phyloP scores from a whole-genome alignment of 306 rosid species.

The Begonia fuchsioides region DNA sequence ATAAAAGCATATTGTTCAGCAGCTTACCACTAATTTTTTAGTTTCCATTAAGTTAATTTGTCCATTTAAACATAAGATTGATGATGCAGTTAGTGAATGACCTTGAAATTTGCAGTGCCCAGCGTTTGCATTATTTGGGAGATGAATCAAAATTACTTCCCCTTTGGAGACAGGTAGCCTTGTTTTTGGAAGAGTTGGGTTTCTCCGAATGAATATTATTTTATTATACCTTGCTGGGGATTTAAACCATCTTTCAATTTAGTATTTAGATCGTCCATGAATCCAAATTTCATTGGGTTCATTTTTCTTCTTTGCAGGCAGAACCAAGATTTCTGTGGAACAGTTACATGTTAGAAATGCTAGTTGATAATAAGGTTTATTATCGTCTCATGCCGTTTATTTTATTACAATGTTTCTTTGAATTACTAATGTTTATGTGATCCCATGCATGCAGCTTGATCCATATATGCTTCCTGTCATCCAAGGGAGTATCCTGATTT shows the following conservation, averaged over 20 bases:
- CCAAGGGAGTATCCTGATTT: conserved; percentile 89
- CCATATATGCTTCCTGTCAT: conserved; percentile 75
- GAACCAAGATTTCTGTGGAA: conserved; percentile 97
- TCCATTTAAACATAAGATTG: no score
- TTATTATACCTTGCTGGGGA: no score
- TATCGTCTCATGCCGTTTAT: conserved; percentile 6
- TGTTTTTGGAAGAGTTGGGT: conserved; percentile 1
- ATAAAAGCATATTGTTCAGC: no score
- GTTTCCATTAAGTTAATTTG: no score
- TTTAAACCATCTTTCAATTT: not conserved
- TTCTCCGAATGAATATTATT: no score
- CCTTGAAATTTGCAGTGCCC: conserved; percentile 37
- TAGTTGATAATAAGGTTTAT: conserved; percentile 76
- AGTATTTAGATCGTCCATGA: conserved; percentile 10
- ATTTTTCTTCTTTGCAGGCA: conserved; percentile 45
- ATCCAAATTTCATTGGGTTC: conserved; percentile 13
- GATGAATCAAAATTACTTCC: conserved; percentile 81
- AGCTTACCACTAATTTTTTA: no score
- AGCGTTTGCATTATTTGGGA: conserved; percentile 63
- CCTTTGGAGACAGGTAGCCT: conserved; percentile 88
- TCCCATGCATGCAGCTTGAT: conserved; percentile 58
- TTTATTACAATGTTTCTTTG: conserved; percentile 15
- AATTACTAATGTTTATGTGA: conserved; percentile 17
- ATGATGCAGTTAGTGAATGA: no score
- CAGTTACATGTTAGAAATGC: conserved; percentile 83